phyloP scores from a whole-genome alignment of 2,329 filamentous ascomycete genomes.

The Elsinoe australis region DNA sequence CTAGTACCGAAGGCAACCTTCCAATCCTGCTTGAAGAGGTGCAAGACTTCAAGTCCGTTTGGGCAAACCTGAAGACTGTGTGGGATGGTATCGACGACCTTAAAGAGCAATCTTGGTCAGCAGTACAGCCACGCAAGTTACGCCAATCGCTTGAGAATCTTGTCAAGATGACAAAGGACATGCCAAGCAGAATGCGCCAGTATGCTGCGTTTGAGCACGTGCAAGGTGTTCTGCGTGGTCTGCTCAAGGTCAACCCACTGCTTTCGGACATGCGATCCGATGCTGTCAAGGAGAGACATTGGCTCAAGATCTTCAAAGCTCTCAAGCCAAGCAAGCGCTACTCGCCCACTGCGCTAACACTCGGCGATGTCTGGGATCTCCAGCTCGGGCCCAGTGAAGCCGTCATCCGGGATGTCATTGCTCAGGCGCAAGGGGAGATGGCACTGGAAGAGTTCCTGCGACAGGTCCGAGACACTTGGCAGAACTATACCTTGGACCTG shows the following conservation, averaged over 20 bases:
- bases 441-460: constrained; percentile 95
- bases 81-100: constrained; percentile 96
- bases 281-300: constrained; percentile 91
- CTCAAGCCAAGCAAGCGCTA: constrained; percentile 89
- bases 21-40: constrained; percentile 88
- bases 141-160: constrained; percentile 80
- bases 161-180: constrained; percentile 97
- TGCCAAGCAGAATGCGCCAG: constrained; percentile 97
- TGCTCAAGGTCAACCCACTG: constrained; percentile 84
- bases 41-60: constrained; percentile 97
- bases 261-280: constrained; percentile 91
- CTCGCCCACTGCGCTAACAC: constrained; percentile 84
- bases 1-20: constrained; percentile 71
- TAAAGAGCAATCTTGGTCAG: constrained; percentile 86
- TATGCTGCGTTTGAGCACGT: constrained; percentile 99
- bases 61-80: constrained; percentile 89
- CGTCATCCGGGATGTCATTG: constrained; percentile 85
- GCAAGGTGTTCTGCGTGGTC: constrained; percentile 77
- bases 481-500: constrained; percentile 86
- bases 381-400: constrained; percentile 81
- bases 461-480: constrained; percentile 94
- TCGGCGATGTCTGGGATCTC: constrained; percentile 98
- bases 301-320: constrained; percentile 95
- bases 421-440: constrained; percentile 96
- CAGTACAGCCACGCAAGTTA: constrained; percentile 88